Percentiles rank a stretch among this genome's conserved stretches.
Evolutionary conservation across 1,284 basidiomycete genomes (phyloP).

Genomic region (Apiotrichum sp.): DNA sequence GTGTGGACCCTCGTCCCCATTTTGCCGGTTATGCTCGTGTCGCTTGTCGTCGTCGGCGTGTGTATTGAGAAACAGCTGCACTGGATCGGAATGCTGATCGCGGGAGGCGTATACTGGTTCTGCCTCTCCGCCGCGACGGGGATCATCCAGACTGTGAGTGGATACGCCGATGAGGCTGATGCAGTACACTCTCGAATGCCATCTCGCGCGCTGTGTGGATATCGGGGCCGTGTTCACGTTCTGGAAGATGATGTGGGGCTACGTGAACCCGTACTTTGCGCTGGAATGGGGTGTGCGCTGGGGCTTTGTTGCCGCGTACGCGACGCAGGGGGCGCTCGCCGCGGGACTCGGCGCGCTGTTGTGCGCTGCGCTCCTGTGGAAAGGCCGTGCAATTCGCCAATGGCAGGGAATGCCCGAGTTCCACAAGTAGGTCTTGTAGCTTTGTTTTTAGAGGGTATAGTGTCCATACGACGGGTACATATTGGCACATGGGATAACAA

Average conservation of each 20-base stretch:
- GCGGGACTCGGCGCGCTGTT: slow-evolving; percentile 24
- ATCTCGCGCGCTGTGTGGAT: slow-evolving; percentile 33
- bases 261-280: slow-evolving; percentile 40
- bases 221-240: slow-evolving; percentile 44
- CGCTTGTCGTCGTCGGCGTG: slow-evolving; percentile 35
- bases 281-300: slow-evolving; percentile 28
- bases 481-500: too few relatives aligned
- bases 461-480: too few relatives aligned
- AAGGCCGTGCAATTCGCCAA: slow-evolving; percentile 20
- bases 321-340: slow-evolving; percentile 33
- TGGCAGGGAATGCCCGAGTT: slow-evolving; percentile 28
- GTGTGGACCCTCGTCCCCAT: slow-evolving; percentile 32
- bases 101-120: slow-evolving; percentile 38
- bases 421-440: not conserved
- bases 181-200: slow-evolving; percentile 40
- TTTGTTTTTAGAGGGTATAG: too few relatives aligned
- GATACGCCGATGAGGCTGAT: too few relatives aligned
- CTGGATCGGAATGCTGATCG: slow-evolving; percentile 43
- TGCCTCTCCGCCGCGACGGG: slow-evolving; percentile 29
- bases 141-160: slow-evolving; percentile 17
- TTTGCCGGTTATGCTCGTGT: slow-evolving; percentile 29
- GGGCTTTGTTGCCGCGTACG: slow-evolving; percentile 28
- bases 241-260: slow-evolving; percentile 44
- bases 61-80: slow-evolving; percentile 29
- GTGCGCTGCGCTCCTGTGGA: slow-evolving; percentile 28